Evolutionary conservation across 2,329 filamentous ascomycete species (phyloP).

Genomic region (Diaporthe citriasiana): DNA sequence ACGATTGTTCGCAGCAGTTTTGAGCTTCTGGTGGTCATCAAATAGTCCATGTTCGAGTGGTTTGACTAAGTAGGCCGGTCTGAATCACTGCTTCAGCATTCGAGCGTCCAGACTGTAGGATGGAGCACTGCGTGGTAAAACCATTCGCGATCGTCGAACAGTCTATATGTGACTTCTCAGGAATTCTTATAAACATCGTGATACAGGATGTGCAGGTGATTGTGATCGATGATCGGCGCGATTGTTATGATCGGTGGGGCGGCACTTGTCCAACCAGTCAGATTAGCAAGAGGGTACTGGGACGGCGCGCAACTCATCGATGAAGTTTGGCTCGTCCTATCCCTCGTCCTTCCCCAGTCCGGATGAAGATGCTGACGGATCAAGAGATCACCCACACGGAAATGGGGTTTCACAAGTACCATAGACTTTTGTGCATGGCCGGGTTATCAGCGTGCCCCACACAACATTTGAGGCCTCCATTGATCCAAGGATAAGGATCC

Average conservation of each 20-base stretch:
- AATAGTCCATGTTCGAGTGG: neutral
- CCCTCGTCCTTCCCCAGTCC: neutral
- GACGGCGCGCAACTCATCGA: neutral
- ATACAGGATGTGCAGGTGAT: conserved; percentile 25
- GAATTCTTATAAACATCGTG: conserved; percentile 1
- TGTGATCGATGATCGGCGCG: conserved; percentile 15
- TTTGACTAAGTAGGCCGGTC: neutral
- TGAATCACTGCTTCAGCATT: neutral
- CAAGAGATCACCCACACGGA: neutral
- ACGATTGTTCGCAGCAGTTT: neutral
- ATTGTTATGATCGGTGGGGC: neutral
- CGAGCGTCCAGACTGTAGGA: neutral
- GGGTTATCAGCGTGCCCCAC: neutral
- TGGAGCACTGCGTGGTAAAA: neutral
- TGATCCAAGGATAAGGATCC: neutral
- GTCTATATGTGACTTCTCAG: neutral
- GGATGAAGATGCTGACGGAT: neutral
- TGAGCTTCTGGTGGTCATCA: neutral
- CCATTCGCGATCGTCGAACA: neutral
- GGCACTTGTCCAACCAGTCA: neutral
- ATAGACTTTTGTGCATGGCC: neutral
- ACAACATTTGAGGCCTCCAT: neutral
- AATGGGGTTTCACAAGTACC: neutral
- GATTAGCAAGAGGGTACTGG: neutral
- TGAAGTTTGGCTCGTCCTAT: neutral